Evolutionary conservation across 2,329 filamentous ascomycete genomes (phyloP).

Genomic region (Emmonsiellopsis sp.): DNA sequence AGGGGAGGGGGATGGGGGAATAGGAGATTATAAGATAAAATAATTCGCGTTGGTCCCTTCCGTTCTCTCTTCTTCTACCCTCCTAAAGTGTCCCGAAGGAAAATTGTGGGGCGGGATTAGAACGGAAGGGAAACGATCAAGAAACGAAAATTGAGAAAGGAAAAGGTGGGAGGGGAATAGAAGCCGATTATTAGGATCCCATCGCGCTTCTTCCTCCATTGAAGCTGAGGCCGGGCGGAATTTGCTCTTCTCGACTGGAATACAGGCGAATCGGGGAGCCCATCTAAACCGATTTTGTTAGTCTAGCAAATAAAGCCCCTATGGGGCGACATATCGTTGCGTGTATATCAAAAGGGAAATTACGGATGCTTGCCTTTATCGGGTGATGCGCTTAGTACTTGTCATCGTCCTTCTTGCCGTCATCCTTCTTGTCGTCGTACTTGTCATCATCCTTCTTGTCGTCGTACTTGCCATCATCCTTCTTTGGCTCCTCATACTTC

Average conservation of each 20-base stretch:
- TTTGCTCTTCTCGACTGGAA: neutral
- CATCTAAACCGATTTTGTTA: no score
- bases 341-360: neutral
- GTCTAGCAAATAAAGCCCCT: no score
- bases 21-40: neutral
- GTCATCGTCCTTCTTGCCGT: neutral
- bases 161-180: neutral
- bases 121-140: constrained; percentile 3
- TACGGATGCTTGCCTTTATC: neutral
- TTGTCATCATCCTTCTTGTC: neutral
- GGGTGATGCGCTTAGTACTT: neutral
- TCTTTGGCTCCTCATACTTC: neutral
- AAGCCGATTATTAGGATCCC: neutral
- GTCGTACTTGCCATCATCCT: neutral
- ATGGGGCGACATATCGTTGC: no score
- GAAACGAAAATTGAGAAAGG: constrained; percentile 2
- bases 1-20: neutral
- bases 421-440: neutral
- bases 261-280: no score
- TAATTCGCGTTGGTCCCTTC: neutral
- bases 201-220: neutral
- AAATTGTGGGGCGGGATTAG: constrained; percentile 10
- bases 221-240: no score
- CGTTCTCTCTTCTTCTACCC: neutral
- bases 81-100: constrained; percentile 1